Percentiles rank a stretch among this genome's conserved stretches.
Conservation (phyloP, 106 monocot species). For the Apostasia ramifera region DNA sequence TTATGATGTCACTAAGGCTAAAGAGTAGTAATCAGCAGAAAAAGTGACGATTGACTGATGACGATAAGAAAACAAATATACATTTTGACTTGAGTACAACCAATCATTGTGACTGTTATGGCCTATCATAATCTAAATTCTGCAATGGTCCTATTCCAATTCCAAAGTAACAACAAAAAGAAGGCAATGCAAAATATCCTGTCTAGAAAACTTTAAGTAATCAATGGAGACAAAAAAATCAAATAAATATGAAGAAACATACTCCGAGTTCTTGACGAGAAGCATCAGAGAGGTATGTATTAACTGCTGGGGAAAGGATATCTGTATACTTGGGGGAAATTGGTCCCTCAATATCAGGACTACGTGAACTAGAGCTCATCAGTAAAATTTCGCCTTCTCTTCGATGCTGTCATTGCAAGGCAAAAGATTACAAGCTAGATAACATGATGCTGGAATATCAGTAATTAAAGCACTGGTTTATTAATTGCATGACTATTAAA, state of each 20-base stretch:
- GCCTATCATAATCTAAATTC: too few relatives aligned
- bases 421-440: not conserved
- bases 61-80: too few relatives aligned
- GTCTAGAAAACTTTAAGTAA: not conserved
- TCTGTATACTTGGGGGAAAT: constrained; percentile 93
- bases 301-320: constrained; percentile 83
- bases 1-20: too few relatives aligned
- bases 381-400: constrained; percentile 76
- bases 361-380: constrained; percentile 75
- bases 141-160: not conserved
- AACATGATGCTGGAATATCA: not conserved
- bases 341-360: constrained; percentile 74
- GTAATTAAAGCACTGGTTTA: too few relatives aligned
- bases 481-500: too few relatives aligned
- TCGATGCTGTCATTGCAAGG: constrained; percentile 50
- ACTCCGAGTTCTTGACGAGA: constrained; percentile 93
- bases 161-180: not conserved
- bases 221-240: not conserved
- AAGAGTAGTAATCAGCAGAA: too few relatives aligned
- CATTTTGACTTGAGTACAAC: too few relatives aligned
- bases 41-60: too few relatives aligned
- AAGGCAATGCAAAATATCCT: not conserved
- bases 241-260: constrained; percentile 19
- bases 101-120: too few relatives aligned
- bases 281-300: constrained; percentile 83